Base-by-base conservation (phyloP, 2,329 filamentous ascomycete genomes). In the Epichloe elymi region DNA sequence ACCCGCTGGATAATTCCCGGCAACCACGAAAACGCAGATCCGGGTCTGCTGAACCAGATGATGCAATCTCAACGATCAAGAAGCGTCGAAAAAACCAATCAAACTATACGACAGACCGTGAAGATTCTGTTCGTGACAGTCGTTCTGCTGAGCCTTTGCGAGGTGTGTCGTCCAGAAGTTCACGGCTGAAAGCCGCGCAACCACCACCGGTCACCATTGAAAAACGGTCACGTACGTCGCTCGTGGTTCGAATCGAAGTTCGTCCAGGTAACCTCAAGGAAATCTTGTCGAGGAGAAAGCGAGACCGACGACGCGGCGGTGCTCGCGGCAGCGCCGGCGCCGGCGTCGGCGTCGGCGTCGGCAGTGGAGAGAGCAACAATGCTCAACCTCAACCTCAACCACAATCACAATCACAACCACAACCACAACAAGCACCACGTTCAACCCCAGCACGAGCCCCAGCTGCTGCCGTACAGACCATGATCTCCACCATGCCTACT, bases 1-100 rank as follows among this genome's bases (percentile, higher is more conserved):
- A 88, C 60, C 76, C 83, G 7, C 74, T 85, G 70, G 85, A 91
- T 65, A 86, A 84, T 44, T 83, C 87, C 8, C 83, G 88, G 49
- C 79, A 86, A 35, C 70, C 95, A 53, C 79, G 90, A 54, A 95
- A 95, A 68, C 81, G 90, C 50, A 95, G 91, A 66, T 83, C 87
- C 17, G 88, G 87, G 1, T 85, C 86, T 3, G 73, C 78, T 12
- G 82, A 84, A 46, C 72, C 69, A 56, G 73, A 87, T 55, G 75
- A 85, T 57, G 70, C 71, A 15, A 67, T 70, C 15, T 67, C 72
- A 52, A 70, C 73, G 1, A 62, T 75, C 37, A 74, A 76, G 54
- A 83, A 79, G 63, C 72, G 80, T 36, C 67, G 74, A 43, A 72
- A 72, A 72, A 71, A 74, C 23, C 67, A 68, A 0, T 70, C 68